phyloP scores from a whole-genome alignment of 768 basidiomycete species.

The Baorangia bicolor region DNA sequence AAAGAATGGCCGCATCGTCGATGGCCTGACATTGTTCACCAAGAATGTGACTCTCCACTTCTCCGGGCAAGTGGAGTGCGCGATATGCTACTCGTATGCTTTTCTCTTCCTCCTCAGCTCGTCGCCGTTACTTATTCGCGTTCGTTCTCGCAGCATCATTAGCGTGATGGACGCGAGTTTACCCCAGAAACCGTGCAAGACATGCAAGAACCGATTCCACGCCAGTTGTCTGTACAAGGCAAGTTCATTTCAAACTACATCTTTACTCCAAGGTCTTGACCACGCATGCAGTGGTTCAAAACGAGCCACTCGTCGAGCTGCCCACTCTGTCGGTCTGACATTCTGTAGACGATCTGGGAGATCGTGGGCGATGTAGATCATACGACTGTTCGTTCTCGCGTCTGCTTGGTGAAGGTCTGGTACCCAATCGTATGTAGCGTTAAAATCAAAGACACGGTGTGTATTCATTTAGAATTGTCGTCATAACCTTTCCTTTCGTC shows the following conservation, averaged over 20 bases:
- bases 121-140: not conserved
- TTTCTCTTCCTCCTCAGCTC: not conserved
- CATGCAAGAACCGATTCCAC: slow-evolving; percentile 94
- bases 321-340: slow-evolving; percentile 86
- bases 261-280: not conserved
- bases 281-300: slow-evolving; percentile 76
- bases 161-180: slow-evolving; percentile 85
- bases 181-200: slow-evolving; percentile 89
- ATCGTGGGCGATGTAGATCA: not conserved
- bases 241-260: slow-evolving; percentile 13
- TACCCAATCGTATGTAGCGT: not conserved
- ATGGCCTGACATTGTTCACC: slow-evolving; percentile 87
- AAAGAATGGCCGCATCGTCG: slow-evolving; percentile 88
- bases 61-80: slow-evolving; percentile 93
- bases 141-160: slow-evolving; percentile 62
- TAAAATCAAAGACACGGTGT: not conserved
- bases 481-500: not conserved
- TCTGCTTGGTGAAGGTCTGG: not conserved
- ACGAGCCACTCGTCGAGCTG: slow-evolving; percentile 88
- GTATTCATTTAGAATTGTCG: not conserved
- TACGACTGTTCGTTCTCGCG: not conserved
- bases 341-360: slow-evolving; percentile 42
- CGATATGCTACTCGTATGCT: slow-evolving; percentile 90
- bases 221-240: slow-evolving; percentile 90
- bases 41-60: slow-evolving; percentile 93